Conservation (phyloP, 495 filamentous ascomycete genomes). For the Thermochaetoides thermophila region DNA sequence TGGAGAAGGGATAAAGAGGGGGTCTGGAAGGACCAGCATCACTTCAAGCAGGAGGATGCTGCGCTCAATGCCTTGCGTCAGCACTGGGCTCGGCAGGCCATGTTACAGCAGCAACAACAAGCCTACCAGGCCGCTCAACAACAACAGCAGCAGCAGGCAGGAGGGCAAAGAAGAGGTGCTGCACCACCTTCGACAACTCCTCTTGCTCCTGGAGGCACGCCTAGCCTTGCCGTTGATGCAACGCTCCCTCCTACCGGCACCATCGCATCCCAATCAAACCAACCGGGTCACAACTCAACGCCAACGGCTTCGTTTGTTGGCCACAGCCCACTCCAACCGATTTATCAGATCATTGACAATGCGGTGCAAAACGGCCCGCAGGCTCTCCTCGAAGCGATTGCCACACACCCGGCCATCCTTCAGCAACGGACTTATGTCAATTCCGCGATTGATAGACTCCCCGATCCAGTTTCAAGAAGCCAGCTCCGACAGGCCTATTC, state of each 20-base stretch:
- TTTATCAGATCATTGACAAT: slow-evolving; percentile 28
- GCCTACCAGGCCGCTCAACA: neutral
- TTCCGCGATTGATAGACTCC: slow-evolving; percentile 26
- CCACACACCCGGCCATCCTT: slow-evolving; percentile 29
- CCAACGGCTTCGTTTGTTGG: neutral
- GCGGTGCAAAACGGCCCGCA: slow-evolving; percentile 28
- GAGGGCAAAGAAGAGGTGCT: slow-evolving; percentile 2
- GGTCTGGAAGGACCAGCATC: slow-evolving; percentile 58
- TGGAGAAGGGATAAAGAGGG: slow-evolving; percentile 78
- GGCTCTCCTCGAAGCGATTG: slow-evolving; percentile 28
- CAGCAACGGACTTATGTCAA: slow-evolving; percentile 25
- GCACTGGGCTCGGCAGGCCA: slow-evolving; percentile 1
- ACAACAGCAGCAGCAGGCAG: no score
- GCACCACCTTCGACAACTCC: slow-evolving; percentile 1
- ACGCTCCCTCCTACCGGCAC: slow-evolving; percentile 1
- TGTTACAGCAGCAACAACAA: no score
- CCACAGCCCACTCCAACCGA: slow-evolving; percentile 8
- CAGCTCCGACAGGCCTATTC: slow-evolving; percentile 29
- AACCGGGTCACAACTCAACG: no score
- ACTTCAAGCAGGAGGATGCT: slow-evolving; percentile 53
- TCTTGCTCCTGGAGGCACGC: no score
- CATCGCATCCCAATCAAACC: slow-evolving; percentile 2
- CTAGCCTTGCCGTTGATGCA: no score
- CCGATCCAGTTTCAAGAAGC: slow-evolving; percentile 23
- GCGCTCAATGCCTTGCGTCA: slow-evolving; percentile 24